These are phyloP conservation scores for Xylariales sp. DNA, from an alignment of 2,329 filamentous ascomycete genomes.

Conservation along the genomic window DNA sequence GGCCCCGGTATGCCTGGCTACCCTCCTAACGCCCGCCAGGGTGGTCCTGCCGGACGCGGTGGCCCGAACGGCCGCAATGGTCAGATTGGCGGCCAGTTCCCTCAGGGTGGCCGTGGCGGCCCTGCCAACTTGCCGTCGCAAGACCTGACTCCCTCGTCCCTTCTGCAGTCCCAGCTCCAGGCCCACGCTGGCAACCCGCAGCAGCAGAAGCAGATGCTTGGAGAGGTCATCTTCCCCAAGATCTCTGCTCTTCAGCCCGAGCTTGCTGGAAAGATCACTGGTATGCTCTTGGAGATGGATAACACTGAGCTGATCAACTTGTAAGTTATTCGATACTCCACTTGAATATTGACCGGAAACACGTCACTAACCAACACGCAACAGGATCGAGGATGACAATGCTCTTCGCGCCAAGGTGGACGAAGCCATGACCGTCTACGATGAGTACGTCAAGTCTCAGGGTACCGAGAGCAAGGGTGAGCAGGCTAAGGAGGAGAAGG, in stretches of 20 bases:
- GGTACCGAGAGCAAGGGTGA: constrained; percentile 26
- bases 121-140: constrained; percentile 25
- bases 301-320: constrained; percentile 90
- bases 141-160: constrained; percentile 34
- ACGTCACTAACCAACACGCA: constrained; percentile 18
- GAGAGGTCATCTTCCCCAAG: constrained; percentile 98
- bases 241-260: constrained; percentile 92
- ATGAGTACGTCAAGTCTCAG: constrained; percentile 96
- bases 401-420: constrained; percentile 94
- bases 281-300: constrained; percentile 99
- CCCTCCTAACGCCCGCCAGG: constrained; percentile 48
- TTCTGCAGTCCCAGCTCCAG: constrained; percentile 56
- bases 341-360: no score
- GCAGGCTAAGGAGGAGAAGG: constrained; percentile 45
- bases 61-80: constrained; percentile 35
- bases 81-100: constrained; percentile 31
- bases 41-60: constrained; percentile 28
- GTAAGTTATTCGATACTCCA: no score
- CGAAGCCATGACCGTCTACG: constrained; percentile 94
- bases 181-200: constrained; percentile 46
- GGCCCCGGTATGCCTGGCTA: constrained; percentile 46
- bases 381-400: constrained; percentile 81
- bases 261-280: constrained; percentile 97
- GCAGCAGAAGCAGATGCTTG: constrained; percentile 98
- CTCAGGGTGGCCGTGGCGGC: constrained; percentile 45